Conservation (phyloP, 2,329 filamentous ascomycete species). For the Sporothrix curviconia region DNA sequence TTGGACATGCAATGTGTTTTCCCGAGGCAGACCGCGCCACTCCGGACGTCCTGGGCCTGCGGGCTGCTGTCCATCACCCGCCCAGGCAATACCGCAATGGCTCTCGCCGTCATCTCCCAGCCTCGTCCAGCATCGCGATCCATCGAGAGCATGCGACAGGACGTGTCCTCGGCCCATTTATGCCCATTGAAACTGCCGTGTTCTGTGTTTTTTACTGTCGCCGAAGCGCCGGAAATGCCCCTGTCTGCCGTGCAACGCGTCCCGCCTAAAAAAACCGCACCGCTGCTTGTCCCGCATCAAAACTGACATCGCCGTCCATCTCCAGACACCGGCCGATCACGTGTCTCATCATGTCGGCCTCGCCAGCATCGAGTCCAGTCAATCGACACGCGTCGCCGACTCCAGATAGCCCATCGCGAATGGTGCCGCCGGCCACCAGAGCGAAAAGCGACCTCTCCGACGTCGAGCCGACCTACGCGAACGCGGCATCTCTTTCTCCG, state of each 20-base stretch:
- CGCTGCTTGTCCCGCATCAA: conserved; percentile 18
- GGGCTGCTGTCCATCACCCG: not conserved
- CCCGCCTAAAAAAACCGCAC: conserved; percentile 23
- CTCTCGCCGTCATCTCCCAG: conserved; percentile 19
- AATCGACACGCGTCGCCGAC: conserved; percentile 60
- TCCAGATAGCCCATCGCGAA: conserved; percentile 38
- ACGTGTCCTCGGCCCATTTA: not conserved
- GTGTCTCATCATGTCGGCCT: conserved; percentile 58
- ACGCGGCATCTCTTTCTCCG: conserved; percentile 33
- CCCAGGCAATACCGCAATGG: conserved; percentile 13
- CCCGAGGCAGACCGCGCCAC: not conserved
- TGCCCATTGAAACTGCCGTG: not conserved
- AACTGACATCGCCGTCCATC: conserved; percentile 44
- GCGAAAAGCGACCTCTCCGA: conserved; percentile 76
- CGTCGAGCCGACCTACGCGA: conserved; percentile 46
- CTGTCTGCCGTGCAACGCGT: not conserved
- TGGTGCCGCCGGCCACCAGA: conserved; percentile 41
- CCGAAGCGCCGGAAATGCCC: not conserved
- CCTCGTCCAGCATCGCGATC: conserved; percentile 17
- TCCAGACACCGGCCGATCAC: conserved; percentile 55
- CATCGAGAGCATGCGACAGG: conserved; percentile 18
- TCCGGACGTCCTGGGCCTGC: conserved; percentile 5
- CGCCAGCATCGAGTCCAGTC: conserved; percentile 53
- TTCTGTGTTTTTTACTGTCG: conserved; percentile 6
- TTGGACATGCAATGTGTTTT: not conserved